Evolutionary conservation across 305 asterid species (phyloP).

Genomic region (Solanum chacoense): DNA sequence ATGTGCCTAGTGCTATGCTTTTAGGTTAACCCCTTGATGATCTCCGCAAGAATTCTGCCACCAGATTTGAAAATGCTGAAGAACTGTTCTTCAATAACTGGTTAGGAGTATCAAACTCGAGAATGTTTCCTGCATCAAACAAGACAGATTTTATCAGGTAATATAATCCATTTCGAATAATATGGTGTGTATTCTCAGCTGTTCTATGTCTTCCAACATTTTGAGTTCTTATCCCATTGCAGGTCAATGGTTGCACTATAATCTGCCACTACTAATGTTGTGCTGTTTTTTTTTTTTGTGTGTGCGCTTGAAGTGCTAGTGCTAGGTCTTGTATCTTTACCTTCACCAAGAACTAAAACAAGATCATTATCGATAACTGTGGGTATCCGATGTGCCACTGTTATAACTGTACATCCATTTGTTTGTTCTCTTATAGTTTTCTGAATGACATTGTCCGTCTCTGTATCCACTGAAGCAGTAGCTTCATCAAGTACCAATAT

Average conservation of each 20-base stretch:
- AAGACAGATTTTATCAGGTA: not conserved
- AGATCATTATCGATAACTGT: conserved; percentile 74
- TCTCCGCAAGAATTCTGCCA: conserved; percentile 53
- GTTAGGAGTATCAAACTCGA: conserved; percentile 60
- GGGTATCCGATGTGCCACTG: conserved; percentile 83
- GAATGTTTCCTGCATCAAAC: conserved; percentile 39
- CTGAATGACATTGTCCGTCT: conserved; percentile 61
- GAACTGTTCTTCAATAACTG: conserved; percentile 33
- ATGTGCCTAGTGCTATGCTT: not conserved
- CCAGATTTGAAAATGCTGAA: conserved; percentile 64
- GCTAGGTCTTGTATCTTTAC: conserved; percentile 18
- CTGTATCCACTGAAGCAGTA: conserved; percentile 71
- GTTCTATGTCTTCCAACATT: not conserved
- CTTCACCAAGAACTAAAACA: conserved; percentile 69
- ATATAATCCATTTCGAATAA: not conserved
- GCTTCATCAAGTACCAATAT: conserved; percentile 70
- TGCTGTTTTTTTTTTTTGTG: not conserved
- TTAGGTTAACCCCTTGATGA: conserved; percentile 13
- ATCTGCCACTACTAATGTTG: not conserved
- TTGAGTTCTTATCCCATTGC: not conserved
- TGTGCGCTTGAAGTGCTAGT: not conserved
- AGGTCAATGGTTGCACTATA: not conserved
- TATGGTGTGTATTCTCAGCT: not conserved
- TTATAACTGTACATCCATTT: conserved; percentile 56
- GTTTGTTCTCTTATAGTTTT: conserved; percentile 68